These are phyloP conservation scores for Naganishia onofrii DNA, from an alignment of 768 basidiomycete genomes.

Conservation along the genomic window DNA sequence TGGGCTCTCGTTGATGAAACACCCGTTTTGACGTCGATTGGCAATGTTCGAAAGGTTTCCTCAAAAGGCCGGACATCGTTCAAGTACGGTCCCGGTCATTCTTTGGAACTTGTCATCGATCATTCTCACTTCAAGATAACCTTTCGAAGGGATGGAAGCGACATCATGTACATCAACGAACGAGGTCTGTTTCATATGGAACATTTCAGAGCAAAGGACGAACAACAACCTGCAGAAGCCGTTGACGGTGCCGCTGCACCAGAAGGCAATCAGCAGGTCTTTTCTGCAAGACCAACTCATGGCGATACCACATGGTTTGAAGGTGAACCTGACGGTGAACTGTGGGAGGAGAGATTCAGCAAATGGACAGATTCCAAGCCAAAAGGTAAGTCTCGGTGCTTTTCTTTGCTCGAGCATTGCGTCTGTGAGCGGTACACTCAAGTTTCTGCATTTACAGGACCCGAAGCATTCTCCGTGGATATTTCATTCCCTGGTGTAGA, in stretches of 20 bases:
- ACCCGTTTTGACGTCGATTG: conserved; percentile 57
- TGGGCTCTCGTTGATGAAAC: conserved; percentile 78
- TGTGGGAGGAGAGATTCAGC: conserved; percentile 84
- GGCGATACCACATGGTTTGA: conserved; percentile 70
- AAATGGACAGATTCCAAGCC: conserved; percentile 92
- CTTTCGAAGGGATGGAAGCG: conserved; percentile 69
- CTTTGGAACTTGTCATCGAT: conserved; percentile 61
- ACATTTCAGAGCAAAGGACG: conserved; percentile 73
- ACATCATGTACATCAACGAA: conserved; percentile 85
- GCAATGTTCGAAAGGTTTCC: conserved; percentile 30
- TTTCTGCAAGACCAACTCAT: conserved; percentile 46
- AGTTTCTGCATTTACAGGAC: conserved; percentile 60
- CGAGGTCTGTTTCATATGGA: conserved; percentile 93
- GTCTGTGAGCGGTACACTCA: background rate
- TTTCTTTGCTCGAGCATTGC: background rate
- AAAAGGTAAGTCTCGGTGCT: conserved; percentile 63
- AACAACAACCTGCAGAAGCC: conserved; percentile 45
- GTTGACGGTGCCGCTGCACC: conserved; percentile 32
- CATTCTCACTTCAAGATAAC: conserved; percentile 74
- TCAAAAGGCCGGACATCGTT: conserved; percentile 56
- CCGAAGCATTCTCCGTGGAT: conserved; percentile 88
- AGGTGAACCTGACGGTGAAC: conserved; percentile 74
- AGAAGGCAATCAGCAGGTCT: conserved; percentile 56
- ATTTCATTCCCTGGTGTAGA: conserved; percentile 88
- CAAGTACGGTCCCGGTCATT: conserved; percentile 64